Percentiles rank a stretch among this genome's conserved stretches.
Evolutionary conservation across 192 early-diverging fungal genomes (phyloP).

Genomic region (Thamnidium elegans): DNA sequence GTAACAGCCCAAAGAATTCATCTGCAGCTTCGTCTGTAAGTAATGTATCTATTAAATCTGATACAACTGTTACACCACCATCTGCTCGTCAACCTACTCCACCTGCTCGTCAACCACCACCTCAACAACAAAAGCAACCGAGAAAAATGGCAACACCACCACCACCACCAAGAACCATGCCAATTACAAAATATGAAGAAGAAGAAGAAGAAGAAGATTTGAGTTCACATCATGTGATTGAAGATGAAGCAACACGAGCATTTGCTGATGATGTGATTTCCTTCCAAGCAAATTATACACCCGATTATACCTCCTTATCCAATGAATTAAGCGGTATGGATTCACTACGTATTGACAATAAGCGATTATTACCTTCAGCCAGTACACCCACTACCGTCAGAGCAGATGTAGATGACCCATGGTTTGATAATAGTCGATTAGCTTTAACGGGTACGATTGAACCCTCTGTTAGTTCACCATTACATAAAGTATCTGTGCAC

Average conservation of each 20-base stretch:
- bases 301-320: neutral
- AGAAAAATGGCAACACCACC: neutral
- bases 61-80: neutral
- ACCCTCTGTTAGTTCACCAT: conserved; percentile 13
- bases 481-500: neutral
- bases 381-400: conserved; percentile 8
- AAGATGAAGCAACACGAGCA: conserved; percentile 32
- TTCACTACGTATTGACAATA: neutral
- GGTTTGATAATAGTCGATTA: neutral
- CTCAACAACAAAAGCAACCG: neutral
- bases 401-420: conserved; percentile 8
- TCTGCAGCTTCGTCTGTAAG: no score
- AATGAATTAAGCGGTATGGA: conserved; percentile 7
- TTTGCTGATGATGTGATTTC: conserved; percentile 25
- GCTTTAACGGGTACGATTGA: neutral
- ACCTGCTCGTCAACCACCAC: neutral
- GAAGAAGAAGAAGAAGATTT: neutral
- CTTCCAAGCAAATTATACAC: neutral
- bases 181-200: neutral
- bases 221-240: conserved; percentile 10
- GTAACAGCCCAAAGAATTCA: neutral
- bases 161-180: neutral
- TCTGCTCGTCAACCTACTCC: neutral
- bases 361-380: neutral
- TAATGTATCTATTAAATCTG: no score